Conservation (phyloP, 306 rosid genomes). For the Castanopsis chinensis region DNA sequence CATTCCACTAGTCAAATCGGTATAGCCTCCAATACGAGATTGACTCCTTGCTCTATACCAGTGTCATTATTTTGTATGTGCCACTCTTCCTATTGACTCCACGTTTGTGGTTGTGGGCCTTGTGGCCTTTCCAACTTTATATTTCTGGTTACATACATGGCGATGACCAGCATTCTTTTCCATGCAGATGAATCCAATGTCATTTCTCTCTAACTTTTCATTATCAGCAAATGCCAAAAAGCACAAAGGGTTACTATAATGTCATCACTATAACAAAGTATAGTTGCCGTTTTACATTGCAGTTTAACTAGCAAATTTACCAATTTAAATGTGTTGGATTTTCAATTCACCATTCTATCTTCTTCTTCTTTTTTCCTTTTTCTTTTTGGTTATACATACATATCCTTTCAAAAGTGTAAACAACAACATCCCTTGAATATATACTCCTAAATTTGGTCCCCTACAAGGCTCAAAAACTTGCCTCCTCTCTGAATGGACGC, state of each 20-base stretch:
- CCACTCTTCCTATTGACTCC: too few species aligned
- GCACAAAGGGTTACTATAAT: not conserved
- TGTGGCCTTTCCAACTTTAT: too few species aligned
- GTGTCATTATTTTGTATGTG: too few species aligned
- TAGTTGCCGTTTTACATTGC: constrained; percentile 1
- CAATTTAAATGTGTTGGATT: not conserved
- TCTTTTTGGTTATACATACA: not conserved
- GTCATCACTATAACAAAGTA: not conserved
- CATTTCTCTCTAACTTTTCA: not conserved
- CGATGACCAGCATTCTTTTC: too few species aligned
- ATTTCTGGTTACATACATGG: too few species aligned
- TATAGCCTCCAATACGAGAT: too few species aligned
- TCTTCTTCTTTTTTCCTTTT: not conserved
- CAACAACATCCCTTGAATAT: constrained; percentile 15
- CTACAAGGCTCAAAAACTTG: constrained; percentile 61
- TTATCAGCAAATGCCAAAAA: not conserved
- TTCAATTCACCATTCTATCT: not conserved
- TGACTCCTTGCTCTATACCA: too few species aligned
- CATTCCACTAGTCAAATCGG: too few species aligned
- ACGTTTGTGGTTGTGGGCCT: too few species aligned
- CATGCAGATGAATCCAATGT: too few species aligned
- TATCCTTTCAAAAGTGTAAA: constrained; percentile 25
- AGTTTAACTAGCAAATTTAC: not conserved
- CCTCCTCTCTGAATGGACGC: constrained; percentile 82
- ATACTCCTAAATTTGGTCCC: not conserved